These are phyloP conservation scores for Spergularia marina DNA, from an alignment of 148 eudicot species.

Conservation along the genomic window DNA sequence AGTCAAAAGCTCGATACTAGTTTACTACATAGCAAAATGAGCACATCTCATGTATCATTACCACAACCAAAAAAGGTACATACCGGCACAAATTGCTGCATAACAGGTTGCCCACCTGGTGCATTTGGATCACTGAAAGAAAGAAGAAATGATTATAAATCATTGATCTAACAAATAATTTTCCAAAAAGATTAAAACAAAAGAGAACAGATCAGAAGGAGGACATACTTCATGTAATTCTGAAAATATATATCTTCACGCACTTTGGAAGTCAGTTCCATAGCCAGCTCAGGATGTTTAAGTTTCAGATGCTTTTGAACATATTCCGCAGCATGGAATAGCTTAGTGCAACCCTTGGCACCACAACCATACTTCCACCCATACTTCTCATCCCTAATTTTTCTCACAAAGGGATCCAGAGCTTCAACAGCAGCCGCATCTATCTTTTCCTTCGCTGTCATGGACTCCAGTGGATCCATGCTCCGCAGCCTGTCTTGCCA, in stretches of 20 bases:
- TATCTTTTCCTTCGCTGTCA: constrained; percentile 96
- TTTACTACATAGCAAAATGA: background rate
- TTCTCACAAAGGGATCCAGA: constrained; percentile 84
- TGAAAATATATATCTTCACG: constrained; percentile 94
- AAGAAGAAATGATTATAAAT: background rate
- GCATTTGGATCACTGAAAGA: constrained; percentile 81
- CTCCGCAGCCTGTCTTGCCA: constrained; percentile 87
- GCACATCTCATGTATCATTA: background rate
- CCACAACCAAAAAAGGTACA: constrained; percentile 20
- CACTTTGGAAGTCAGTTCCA: constrained; percentile 86
- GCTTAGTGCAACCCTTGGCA: constrained; percentile 98
- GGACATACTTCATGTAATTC: constrained; percentile 87
- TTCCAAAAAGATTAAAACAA: too few species aligned
- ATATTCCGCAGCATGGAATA: constrained; percentile 96
- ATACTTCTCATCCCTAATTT: constrained; percentile 97
- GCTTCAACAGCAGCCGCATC: constrained; percentile 89
- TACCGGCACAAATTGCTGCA: constrained; percentile 84
- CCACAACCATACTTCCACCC: constrained; percentile 99
- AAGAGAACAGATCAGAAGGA: background rate
- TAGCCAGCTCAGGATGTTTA: constrained; percentile 73
- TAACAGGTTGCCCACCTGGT: constrained; percentile 91
- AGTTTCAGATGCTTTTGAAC: constrained; percentile 96
- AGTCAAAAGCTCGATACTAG: background rate
- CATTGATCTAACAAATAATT: too few species aligned
- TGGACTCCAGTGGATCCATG: constrained; percentile 80